A percentile compares a stretch with the other conserved stretches of the same genome.
phyloP scores from a whole-genome alignment of 192 early-diverging fungal genomes.

The Linnemannia elongata region DNA sequence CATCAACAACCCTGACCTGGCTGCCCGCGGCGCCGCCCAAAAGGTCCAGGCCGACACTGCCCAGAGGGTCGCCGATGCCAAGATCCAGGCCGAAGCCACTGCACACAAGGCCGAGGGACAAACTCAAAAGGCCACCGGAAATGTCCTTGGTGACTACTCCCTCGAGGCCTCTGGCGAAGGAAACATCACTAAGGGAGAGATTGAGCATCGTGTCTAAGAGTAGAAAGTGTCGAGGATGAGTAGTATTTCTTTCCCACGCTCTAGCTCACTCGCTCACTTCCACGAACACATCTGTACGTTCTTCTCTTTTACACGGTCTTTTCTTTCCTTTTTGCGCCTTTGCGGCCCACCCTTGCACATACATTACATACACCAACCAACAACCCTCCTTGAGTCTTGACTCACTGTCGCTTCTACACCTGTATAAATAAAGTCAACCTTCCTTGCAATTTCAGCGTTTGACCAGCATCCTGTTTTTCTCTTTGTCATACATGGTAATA shows the following conservation, averaged over 20 bases:
- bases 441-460: too few relatives aligned
- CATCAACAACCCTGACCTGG: slow-evolving; percentile 18
- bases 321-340: not conserved
- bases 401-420: not conserved
- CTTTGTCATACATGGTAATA: not conserved
- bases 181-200: not conserved
- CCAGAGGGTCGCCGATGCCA: slow-evolving; percentile 16
- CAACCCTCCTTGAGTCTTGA: not conserved
- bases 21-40: slow-evolving; percentile 30
- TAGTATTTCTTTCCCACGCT: not conserved
- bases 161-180: slow-evolving; percentile 18
- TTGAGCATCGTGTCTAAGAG: not conserved
- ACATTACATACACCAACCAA: not conserved
- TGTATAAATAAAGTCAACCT: not conserved
- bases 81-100: slow-evolving; percentile 15
- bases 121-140: slow-evolving; percentile 23
- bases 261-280: not conserved
- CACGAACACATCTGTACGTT: not conserved
- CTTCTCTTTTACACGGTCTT: not conserved
- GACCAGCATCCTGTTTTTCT: not conserved
- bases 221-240: not conserved
- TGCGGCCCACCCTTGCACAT: not conserved
- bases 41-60: slow-evolving; percentile 33
- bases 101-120: slow-evolving; percentile 17
- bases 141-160: slow-evolving; percentile 8